Evolutionary conservation across 2,329 filamentous ascomycete species (phyloP).

Genomic region (Epichloe sp.): DNA sequence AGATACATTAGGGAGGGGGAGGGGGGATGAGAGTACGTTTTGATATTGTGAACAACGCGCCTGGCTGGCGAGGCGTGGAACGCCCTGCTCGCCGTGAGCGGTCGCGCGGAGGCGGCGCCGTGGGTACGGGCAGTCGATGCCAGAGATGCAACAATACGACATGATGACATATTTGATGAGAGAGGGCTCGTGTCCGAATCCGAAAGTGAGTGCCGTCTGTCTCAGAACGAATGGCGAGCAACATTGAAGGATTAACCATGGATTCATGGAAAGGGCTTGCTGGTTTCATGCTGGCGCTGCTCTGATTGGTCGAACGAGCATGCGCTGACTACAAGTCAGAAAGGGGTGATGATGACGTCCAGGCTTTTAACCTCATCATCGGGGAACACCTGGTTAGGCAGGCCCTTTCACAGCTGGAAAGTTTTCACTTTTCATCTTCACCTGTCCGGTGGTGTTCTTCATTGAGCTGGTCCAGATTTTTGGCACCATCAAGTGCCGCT

Average conservation of each 20-base stretch:
- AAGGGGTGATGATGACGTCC: neutral
- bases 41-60: conserved; percentile 32
- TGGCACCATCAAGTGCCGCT: neutral
- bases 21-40: conserved; percentile 15
- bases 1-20: no score
- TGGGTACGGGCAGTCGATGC: neutral
- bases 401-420: no score
- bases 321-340: neutral
- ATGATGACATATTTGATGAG: neutral
- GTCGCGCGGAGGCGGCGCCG: neutral
- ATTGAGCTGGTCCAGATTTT: neutral
- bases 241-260: no score
- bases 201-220: neutral
- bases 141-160: neutral
- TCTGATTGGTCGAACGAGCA: neutral
- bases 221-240: no score
- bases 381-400: no score
- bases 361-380: no score
- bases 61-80: conserved; percentile 27
- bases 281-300: neutral
- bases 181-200: neutral
- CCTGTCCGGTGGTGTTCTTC: neutral
- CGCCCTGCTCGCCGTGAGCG: conserved; percentile 4
- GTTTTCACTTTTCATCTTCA: neutral
- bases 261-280: neutral